Conservation (phyloP, 2,329 filamentous ascomycete genomes). For the Colletotrichum gloeosporioides region DNA sequence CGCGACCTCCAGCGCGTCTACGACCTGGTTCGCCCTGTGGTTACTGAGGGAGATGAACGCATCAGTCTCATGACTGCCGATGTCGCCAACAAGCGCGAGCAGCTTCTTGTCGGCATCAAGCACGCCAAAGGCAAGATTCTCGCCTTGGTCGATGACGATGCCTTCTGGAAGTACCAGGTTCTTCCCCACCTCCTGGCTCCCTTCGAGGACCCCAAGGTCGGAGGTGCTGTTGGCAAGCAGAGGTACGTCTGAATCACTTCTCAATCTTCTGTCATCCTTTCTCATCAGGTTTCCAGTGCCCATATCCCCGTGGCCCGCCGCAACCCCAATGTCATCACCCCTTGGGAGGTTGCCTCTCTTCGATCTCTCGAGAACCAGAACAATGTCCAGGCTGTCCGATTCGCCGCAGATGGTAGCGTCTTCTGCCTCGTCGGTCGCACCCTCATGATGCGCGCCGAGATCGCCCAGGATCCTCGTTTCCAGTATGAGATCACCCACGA, state of each 20-base stretch:
- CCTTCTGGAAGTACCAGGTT: conserved; percentile 21
- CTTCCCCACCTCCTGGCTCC: conserved; percentile 28
- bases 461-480: conserved; percentile 27
- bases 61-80: conserved; percentile 23
- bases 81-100: conserved; percentile 29
- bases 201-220: conserved; percentile 28
- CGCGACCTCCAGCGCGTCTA: conserved; percentile 10
- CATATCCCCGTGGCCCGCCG: conserved; percentile 24
- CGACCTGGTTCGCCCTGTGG: not conserved
- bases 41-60: not conserved
- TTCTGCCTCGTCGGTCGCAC: conserved; percentile 33
- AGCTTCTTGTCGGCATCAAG: conserved; percentile 28
- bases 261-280: not conserved
- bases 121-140: conserved; percentile 25
- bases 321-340: conserved; percentile 25
- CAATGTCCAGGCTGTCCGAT: conserved; percentile 24
- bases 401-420: conserved; percentile 25
- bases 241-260: not conserved
- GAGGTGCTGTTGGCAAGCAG: conserved; percentile 27
- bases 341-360: conserved; percentile 32
- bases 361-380: conserved; percentile 26
- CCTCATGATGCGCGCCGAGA: conserved; percentile 28
- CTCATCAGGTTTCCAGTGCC: conserved; percentile 10
- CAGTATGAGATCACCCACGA: conserved; percentile 26
- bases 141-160: conserved; percentile 33